Conservation (phyloP, 140 eudicot genomes). For the Senecio squalidus region DNA sequence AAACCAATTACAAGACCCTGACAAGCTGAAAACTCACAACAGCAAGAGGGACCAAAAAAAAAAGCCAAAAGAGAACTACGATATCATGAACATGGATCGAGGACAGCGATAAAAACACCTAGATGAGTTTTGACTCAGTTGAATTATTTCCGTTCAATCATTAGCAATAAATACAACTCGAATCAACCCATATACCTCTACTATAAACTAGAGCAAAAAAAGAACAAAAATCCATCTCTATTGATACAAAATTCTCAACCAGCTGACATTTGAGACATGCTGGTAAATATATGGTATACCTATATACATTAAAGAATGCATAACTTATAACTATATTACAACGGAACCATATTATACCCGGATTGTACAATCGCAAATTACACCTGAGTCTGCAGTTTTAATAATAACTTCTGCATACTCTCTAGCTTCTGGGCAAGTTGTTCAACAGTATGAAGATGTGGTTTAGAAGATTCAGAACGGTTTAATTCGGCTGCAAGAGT, state of each 20-base stretch:
- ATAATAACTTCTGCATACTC: slow-evolving; percentile 60
- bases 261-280: slow-evolving; percentile 17
- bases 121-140: no score
- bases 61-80: no score
- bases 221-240: background rate
- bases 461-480: slow-evolving; percentile 34
- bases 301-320: slow-evolving; percentile 50
- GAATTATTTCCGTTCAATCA: no score
- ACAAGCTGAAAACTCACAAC: no score
- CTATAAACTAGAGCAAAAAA: background rate
- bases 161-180: no score
- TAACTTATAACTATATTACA: slow-evolving; percentile 8
- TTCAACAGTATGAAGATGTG: slow-evolving; percentile 43
- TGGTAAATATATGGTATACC: slow-evolving; percentile 7
- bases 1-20: no score
- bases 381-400: slow-evolving; percentile 38
- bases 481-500: slow-evolving; percentile 40
- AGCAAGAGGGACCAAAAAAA: no score
- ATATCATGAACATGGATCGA: no score
- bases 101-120: no score
- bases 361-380: slow-evolving; percentile 17
- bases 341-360: slow-evolving; percentile 21
- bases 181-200: no score
- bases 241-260: slow-evolving; percentile 29
- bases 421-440: slow-evolving; percentile 60